Evolutionary conservation across 1,284 basidiomycete genomes (phyloP).

Genomic region (Bondarzewia mesenterica): DNA sequence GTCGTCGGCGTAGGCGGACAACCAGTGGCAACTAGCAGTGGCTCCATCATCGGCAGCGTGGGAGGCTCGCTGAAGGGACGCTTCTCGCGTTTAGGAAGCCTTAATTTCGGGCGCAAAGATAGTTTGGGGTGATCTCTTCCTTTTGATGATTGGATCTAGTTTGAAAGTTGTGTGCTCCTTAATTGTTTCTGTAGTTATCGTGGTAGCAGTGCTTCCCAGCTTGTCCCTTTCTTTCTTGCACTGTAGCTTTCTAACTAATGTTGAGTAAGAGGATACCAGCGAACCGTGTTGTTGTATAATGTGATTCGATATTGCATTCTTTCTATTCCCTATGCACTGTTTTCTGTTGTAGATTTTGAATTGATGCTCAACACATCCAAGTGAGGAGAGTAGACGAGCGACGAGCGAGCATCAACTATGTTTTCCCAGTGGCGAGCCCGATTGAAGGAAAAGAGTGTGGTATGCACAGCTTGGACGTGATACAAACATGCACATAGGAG

Average conservation of each 20-base stretch:
- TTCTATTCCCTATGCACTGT: neutral
- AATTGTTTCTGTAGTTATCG: neutral
- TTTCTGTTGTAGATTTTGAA: too few relatives aligned
- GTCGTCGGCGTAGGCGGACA: slow-evolving; percentile 26
- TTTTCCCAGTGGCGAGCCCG: too few relatives aligned
- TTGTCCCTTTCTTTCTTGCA: too few relatives aligned
- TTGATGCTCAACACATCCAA: neutral
- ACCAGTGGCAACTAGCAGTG: slow-evolving; percentile 22
- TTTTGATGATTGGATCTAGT: neutral
- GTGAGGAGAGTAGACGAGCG: neutral
- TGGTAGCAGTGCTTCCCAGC: neutral
- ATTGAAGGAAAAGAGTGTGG: too few relatives aligned
- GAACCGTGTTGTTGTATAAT: neutral
- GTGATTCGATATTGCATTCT: neutral
- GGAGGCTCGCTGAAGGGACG: slow-evolving; percentile 36
- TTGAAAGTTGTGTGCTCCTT: neutral
- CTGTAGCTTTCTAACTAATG: neutral
- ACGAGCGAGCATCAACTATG: too few relatives aligned
- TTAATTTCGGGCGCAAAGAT: slow-evolving; percentile 57
- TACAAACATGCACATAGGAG: too few relatives aligned
- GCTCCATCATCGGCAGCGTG: slow-evolving; percentile 28
- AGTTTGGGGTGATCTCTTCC: neutral
- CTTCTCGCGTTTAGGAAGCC: slow-evolving; percentile 65
- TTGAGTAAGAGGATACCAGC: neutral
- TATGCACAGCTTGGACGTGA: too few relatives aligned